A percentile compares a stretch with the other conserved stretches of the same genome.
Conservation (phyloP, 257 asterid species). For the Prunella vulgaris region DNA sequence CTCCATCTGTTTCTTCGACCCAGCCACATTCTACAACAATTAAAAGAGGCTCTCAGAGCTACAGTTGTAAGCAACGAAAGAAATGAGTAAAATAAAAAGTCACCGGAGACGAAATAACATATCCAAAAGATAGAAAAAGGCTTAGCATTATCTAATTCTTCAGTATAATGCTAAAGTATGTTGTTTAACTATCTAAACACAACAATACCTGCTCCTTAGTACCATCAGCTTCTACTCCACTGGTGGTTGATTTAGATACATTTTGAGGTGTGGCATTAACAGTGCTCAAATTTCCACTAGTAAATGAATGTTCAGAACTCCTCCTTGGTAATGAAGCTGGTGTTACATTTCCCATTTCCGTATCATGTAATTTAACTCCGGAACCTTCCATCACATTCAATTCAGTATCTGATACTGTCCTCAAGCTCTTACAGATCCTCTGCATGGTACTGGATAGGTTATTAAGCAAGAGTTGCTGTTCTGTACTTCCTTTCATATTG, state of each 20-base stretch:
- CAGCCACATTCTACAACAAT: slow-evolving; percentile 32
- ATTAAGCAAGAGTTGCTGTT: slow-evolving; percentile 77
- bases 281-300: slow-evolving; percentile 32
- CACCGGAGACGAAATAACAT: not conserved
- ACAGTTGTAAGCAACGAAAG: slow-evolving; percentile 1
- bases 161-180: not conserved
- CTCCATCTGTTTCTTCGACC: slow-evolving; percentile 41
- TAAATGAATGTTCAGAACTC: slow-evolving; percentile 37
- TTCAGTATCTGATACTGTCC: slow-evolving; percentile 73
- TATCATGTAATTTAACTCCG: slow-evolving; percentile 28
- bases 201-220: slow-evolving; percentile 39
- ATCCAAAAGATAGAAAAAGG: not conserved
- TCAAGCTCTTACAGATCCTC: slow-evolving; percentile 72
- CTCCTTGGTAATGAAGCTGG: slow-evolving; percentile 34
- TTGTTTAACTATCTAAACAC: not conserved
- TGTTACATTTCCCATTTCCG: slow-evolving; percentile 22
- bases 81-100: not conserved
- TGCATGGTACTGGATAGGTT: slow-evolving; percentile 90
- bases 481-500: slow-evolving; percentile 59
- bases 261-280: slow-evolving; percentile 19
- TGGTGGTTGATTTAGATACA: slow-evolving; percentile 31
- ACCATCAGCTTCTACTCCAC: slow-evolving; percentile 29
- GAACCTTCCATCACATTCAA: slow-evolving; percentile 31
- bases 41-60: not conserved
- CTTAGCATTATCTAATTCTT: not conserved